phyloP scores from a whole-genome alignment of 2,329 filamentous ascomycete species.

The Septoria petroselini region DNA sequence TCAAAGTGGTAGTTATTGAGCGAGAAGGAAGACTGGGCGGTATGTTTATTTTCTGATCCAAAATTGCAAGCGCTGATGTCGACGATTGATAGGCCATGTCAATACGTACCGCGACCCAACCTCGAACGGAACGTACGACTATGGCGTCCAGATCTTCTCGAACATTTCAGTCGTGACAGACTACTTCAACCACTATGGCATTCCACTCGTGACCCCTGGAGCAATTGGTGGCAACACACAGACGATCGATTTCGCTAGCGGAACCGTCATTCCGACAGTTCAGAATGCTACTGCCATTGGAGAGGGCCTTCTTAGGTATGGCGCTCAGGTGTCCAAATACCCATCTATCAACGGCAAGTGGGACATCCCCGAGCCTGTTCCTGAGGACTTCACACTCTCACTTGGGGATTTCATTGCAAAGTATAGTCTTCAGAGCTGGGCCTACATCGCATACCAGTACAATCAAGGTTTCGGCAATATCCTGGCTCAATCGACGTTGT shows the following conservation, averaged over 20 bases:
- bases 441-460: constrained; percentile 44
- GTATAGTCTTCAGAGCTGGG: constrained; percentile 45
- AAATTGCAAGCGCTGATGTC: too few relatives aligned
- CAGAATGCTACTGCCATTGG: constrained; percentile 6
- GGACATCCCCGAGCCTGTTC: constrained; percentile 44
- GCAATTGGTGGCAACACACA: constrained; percentile 8
- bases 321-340: constrained; percentile 35
- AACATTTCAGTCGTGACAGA: constrained; percentile 42
- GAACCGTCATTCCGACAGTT: neutral
- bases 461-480: constrained; percentile 49
- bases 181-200: constrained; percentile 48
- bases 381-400: constrained; percentile 48
- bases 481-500: constrained; percentile 45
- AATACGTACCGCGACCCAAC: constrained; percentile 46
- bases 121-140: constrained; percentile 38
- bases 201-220: constrained; percentile 36
- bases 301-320: constrained; percentile 25
- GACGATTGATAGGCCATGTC: constrained; percentile 43
- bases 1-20: constrained; percentile 44
- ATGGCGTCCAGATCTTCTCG: constrained; percentile 43
- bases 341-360: constrained; percentile 13
- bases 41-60: too few relatives aligned
- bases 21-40: constrained; percentile 41
- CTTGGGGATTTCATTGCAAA: constrained; percentile 51
- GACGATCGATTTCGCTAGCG: neutral